Conservation (phyloP, 768 basidiomycete species). For the Russula abietina region DNA sequence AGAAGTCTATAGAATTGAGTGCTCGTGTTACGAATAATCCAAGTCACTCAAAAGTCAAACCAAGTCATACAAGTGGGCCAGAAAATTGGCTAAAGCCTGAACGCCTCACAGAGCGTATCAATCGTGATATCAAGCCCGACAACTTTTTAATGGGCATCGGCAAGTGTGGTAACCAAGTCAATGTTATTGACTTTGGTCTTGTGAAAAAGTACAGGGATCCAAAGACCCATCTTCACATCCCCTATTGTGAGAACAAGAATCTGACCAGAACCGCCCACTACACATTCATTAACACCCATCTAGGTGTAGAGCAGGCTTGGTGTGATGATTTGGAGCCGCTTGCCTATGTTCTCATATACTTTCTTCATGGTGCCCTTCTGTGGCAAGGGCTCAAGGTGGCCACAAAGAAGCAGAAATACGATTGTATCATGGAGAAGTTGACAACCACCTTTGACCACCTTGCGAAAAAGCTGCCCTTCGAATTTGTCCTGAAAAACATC, state of each 20-base stretch:
- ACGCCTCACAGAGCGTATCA: no score
- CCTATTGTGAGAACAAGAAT: slow-evolving; percentile 99
- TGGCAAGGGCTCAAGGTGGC: slow-evolving; percentile 99
- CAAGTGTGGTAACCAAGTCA: slow-evolving; percentile 99
- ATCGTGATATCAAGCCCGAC: slow-evolving; percentile 98
- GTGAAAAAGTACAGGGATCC: slow-evolving; percentile 99
- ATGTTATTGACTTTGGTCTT: slow-evolving; percentile 95
- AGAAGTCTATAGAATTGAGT: no score
- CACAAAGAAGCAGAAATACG: slow-evolving; percentile 99
- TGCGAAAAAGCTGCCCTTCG: no score
- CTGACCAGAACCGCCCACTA: slow-evolving; percentile 97
- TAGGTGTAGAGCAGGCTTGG: slow-evolving; percentile 97
- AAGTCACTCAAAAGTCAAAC: no score
- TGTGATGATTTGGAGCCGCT: slow-evolving; percentile 98
- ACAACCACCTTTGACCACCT: no score
- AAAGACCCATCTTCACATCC: slow-evolving; percentile 99
- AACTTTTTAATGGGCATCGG: slow-evolving; percentile 99
- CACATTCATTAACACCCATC: slow-evolving; percentile 98
- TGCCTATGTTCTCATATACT: slow-evolving; percentile 99
- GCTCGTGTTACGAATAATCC: no score
- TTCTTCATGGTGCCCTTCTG: slow-evolving; percentile 94
- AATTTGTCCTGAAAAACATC: slow-evolving; percentile 72
- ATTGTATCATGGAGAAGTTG: slow-evolving; percentile 99
- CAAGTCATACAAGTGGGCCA: no score
- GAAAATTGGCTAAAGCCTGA: no score